Conservation (phyloP, 306 rosid species). For the Lablab purpureus region DNA sequence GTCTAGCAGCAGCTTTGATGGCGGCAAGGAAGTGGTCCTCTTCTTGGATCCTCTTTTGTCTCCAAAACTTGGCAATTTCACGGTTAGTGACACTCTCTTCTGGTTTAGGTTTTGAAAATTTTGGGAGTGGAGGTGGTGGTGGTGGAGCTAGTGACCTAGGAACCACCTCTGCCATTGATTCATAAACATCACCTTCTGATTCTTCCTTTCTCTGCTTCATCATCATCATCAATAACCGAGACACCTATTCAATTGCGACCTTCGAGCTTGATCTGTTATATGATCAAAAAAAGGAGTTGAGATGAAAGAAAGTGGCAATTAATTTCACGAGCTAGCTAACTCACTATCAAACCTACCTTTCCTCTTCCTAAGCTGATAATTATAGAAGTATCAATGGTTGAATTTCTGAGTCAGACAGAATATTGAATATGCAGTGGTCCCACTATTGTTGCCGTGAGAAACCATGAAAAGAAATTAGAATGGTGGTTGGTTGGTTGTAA, state of each 20-base stretch:
- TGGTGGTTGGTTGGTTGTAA: slow-evolving; percentile 40
- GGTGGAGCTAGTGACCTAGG: slow-evolving; percentile 56
- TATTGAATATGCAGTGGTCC: slow-evolving; percentile 16
- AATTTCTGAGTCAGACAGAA: slow-evolving; percentile 29
- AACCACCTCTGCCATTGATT: slow-evolving; percentile 44
- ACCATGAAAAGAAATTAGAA: slow-evolving; percentile 32
- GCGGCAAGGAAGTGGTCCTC: slow-evolving; percentile 90
- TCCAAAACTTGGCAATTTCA: slow-evolving; percentile 86
- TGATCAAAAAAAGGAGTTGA: background rate
- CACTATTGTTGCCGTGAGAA: background rate
- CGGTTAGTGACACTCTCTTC: slow-evolving; percentile 72
- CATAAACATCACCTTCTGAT: slow-evolving; percentile 32
- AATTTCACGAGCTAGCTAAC: slow-evolving; percentile 53
- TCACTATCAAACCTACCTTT: slow-evolving; percentile 63
- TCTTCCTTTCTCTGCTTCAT: slow-evolving; percentile 53
- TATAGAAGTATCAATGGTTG: slow-evolving; percentile 12
- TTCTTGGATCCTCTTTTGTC: slow-evolving; percentile 67
- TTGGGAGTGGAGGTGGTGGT: slow-evolving; percentile 62
- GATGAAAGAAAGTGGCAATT: slow-evolving; percentile 10
- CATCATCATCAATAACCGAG: background rate
- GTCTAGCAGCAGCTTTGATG: slow-evolving; percentile 75
- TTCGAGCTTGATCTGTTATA: background rate
- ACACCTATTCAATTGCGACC: background rate
- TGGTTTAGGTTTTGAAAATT: slow-evolving; percentile 38
- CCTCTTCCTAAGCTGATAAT: slow-evolving; percentile 39